These are phyloP conservation scores for Leccinum boreale DNA, from an alignment of 768 basidiomycete genomes.

Conservation along the genomic window DNA sequence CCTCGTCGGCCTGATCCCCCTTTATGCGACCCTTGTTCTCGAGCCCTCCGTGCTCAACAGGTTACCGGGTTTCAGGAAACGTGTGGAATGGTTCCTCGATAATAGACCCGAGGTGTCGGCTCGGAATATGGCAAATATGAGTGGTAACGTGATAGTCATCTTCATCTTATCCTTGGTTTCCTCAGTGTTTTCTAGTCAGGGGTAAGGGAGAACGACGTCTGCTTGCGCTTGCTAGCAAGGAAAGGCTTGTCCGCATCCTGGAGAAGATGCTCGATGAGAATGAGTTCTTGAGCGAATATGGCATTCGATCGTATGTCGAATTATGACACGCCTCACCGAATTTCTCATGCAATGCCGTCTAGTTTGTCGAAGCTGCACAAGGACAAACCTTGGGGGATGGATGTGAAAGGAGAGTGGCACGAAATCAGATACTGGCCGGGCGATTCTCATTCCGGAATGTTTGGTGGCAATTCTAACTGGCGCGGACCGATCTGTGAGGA, in stretches of 20 bases:
- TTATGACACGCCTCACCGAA: not conserved
- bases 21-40: conserved; percentile 91
- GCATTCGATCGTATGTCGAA: conserved; percentile 83
- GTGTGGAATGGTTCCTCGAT: conserved; percentile 98
- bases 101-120: conserved; percentile 84
- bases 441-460: conserved; percentile 96
- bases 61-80: conserved; percentile 97
- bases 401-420: conserved; percentile 88
- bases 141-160: conserved; percentile 43
- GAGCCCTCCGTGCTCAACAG: conserved; percentile 87
- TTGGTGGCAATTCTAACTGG: conserved; percentile 98
- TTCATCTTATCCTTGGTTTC: not conserved
- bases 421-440: conserved; percentile 98
- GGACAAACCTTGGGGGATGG: conserved; percentile 91
- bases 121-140: conserved; percentile 97
- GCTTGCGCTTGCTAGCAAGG: conserved; percentile 88
- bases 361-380: conserved; percentile 90
- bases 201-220: conserved; percentile 87
- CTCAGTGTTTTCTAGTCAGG: conserved; percentile 26
- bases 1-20: conserved; percentile 95
- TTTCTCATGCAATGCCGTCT: conserved; percentile 9
- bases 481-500: conserved; percentile 81
- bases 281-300: conserved; percentile 94
- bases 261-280: conserved; percentile 97
- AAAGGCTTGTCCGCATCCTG: conserved; percentile 81